Base-by-base conservation (phyloP, 2,329 filamentous ascomycete species). In the Dissoconium aciculare region DNA sequence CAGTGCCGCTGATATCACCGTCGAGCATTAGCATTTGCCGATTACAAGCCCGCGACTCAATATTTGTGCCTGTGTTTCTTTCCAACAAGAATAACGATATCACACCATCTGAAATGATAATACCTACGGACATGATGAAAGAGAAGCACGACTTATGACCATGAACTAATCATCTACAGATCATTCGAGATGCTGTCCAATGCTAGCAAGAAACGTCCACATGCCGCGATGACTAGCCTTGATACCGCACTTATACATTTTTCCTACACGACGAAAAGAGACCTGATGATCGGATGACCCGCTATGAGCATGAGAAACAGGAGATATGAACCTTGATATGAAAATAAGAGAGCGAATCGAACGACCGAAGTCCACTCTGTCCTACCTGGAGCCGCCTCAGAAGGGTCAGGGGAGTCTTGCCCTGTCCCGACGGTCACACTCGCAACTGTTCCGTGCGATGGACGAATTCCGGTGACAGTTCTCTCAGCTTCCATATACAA, bases 1-100 rank as follows among this genome's bases (percentile, higher is more conserved):
- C 38, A 53, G 48, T 37, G 65, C 66, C 35, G 64, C 72, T 40
- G 69, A 73, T 51, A 72, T 74, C 50, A 70, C 73, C 45, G 70
- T 74, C 45, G 71, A 73, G 59, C 71, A 69, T 32, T 52, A 45
- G 43, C 30, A 55, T 53, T 29, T 31, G 6, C n/a, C n/a, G n/a
- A n/a, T n/a, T n/a, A n/a, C n/a, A n/a, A n/a, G n/a, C n/a, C n/a
- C n/a, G n/a, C n/a, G n/a, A n/a, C n/a, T n/a, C n/a, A n/a, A 17
- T n/a, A n/a, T n/a, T n/a, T n/a, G n/a, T n/a, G n/a, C n/a, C n/a
- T n/a, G n/a, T n/a, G n/a, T n/a, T n/a, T n/a, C n/a, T n/a, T n/a
- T n/a, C n/a, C n/a, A n/a, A n/a, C n/a, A n/a, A n/a, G 8, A 8
- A 23, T 23, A n/a, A 23, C 19, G 19, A 8, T 23, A 8, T 8